Percentiles rank a stretch among this genome's conserved stretches.
These are phyloP conservation scores for Talaromyces nanjingensis DNA, from an alignment of 495 filamentous ascomycete genomes.

Conservation along the genomic window DNA sequence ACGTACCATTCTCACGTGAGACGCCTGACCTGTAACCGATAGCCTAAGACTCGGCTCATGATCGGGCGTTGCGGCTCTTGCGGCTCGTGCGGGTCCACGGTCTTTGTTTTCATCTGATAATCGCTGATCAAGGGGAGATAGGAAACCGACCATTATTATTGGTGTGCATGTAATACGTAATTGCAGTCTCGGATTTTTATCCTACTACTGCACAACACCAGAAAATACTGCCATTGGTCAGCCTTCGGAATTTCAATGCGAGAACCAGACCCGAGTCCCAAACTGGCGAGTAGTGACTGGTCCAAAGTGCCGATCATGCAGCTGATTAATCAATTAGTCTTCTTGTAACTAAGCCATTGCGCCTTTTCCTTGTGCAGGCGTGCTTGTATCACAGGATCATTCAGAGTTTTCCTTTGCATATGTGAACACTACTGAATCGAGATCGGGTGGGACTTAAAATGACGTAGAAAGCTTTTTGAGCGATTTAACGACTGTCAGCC, in stretches of 20 bases:
- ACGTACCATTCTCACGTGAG: too few species aligned
- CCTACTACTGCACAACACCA: not conserved
- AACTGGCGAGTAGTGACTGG: not conserved
- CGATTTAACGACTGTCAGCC: not conserved
- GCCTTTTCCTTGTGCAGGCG: not conserved
- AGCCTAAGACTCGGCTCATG: not conserved
- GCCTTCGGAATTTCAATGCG: not conserved
- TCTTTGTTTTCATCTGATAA: not conserved
- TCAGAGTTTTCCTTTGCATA: not conserved
- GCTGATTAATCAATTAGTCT: not conserved
- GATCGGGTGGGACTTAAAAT: not conserved
- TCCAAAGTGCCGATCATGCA: not conserved
- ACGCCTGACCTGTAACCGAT: too few species aligned
- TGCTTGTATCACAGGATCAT: not conserved
- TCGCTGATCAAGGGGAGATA: not conserved
- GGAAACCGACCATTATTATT: not conserved
- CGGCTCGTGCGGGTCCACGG: not conserved
- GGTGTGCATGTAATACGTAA: not conserved
- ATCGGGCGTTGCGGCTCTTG: not conserved
- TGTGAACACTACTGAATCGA: not conserved
- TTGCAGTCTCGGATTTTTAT: not conserved
- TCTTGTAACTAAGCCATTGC: not conserved
- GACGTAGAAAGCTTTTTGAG: not conserved
- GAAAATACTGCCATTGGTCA: not conserved
- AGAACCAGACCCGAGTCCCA: not conserved